Evolutionary conservation across 1,284 basidiomycete species (phyloP).

Genomic region (Austropuccinia psidii): DNA sequence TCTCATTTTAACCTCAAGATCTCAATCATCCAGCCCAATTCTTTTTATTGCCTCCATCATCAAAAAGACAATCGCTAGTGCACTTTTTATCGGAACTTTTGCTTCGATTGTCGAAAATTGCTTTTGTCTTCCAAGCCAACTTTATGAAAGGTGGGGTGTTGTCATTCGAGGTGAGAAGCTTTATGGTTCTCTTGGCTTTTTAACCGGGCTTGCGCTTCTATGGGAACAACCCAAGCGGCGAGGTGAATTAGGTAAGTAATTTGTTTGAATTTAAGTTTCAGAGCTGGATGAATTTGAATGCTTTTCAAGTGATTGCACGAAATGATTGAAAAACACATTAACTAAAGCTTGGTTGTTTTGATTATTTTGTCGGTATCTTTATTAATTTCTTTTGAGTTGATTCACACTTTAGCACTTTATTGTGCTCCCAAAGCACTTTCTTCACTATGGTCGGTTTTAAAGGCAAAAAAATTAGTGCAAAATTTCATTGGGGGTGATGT

Average conservation of each 20-base stretch:
- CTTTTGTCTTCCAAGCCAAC: constrained; percentile 25
- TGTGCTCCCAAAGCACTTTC: constrained; percentile 36
- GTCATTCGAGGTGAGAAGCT: neutral
- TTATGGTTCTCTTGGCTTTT: constrained; percentile 18
- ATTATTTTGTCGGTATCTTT: neutral
- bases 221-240: constrained; percentile 32
- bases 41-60: constrained; percentile 6
- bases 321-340: too few relatives aligned
- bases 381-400: neutral
- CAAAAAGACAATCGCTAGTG: constrained; percentile 22
- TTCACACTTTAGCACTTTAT: constrained; percentile 1
- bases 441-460: constrained; percentile 12
- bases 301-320: too few relatives aligned
- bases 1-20: neutral
- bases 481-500: constrained; percentile 17
- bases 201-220: constrained; percentile 12
- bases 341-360: neutral
- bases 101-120: constrained; percentile 26
- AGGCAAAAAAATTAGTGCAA: neutral
- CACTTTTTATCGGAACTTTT: constrained; percentile 17
- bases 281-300: too few relatives aligned
- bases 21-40: neutral
- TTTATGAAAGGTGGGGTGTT: constrained; percentile 24
- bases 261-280: neutral
- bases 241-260: constrained; percentile 22